A percentile compares a stretch with the other conserved stretches of the same genome.
phyloP scores from a whole-genome alignment of 345 rosid species.

The Eucalyptus cloeziana region DNA sequence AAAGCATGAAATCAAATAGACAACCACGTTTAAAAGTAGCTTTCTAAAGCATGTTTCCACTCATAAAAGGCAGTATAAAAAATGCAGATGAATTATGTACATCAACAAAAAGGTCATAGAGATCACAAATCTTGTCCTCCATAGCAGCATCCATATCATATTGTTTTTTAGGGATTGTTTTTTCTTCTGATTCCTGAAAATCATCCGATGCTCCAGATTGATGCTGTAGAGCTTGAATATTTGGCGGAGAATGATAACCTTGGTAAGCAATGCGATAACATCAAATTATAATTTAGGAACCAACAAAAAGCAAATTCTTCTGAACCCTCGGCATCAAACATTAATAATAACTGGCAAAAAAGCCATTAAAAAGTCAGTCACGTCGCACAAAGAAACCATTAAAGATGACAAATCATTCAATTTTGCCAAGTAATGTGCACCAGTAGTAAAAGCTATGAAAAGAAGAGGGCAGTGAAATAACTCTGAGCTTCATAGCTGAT shows the following conservation, averaged over 20 bases:
- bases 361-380: background rate
- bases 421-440: background rate
- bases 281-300: background rate
- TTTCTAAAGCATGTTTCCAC: background rate
- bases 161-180: slow-evolving; percentile 35
- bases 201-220: slow-evolving; percentile 59
- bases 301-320: background rate
- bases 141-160: slow-evolving; percentile 48
- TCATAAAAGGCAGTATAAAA: background rate
- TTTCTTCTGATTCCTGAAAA: slow-evolving; percentile 54
- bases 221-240: slow-evolving; percentile 35
- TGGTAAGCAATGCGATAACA: background rate
- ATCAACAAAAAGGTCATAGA: slow-evolving; percentile 84
- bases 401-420: background rate
- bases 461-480: background rate
- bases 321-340: background rate
- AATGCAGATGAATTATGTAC: slow-evolving; percentile 18
- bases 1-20: slow-evolving; percentile 2
- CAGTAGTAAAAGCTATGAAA: background rate
- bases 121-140: slow-evolving; percentile 89
- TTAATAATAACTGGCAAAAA: background rate
- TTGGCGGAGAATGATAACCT: background rate
- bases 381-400: background rate
- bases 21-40: background rate
- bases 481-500: background rate